Evolutionary conservation across 2,329 filamentous ascomycete species (phyloP), one percentile per base, ranked within the genome.

Genomic region (Aspergillus sp.): DNA sequence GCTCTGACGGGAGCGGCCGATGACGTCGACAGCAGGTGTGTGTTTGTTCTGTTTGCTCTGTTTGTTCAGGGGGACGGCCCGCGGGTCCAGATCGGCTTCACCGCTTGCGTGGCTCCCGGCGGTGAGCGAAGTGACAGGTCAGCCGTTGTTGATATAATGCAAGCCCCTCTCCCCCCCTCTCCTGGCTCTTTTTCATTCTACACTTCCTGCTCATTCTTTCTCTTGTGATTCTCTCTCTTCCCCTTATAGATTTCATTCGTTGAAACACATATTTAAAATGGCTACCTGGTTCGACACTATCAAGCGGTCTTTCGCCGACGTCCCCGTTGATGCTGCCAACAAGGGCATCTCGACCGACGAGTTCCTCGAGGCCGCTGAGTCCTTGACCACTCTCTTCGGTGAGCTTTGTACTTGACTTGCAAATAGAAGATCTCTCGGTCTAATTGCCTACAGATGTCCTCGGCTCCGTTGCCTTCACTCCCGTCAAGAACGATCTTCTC

Each of bases 281-380:
- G 71, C 76, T 70, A 96, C 92, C 70, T 92, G 93, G 82, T 89
- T 98, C 79, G 87, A 96, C 75, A 90, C 88, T 69, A 84, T 96
- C 78, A 90, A 90, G 82, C 85, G 84, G 75, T 94, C 90, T 70
- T 99, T 96, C 81, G 83, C 84, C 65, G 86, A 94, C 69, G 94
- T 98, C 56, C 88, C 90, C 14, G 78, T 96, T 69, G 86, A 92
- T 70, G 82, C 84, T 63, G 83, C 84, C 67, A 89, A 90, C 78
- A 89, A 92, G 80, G 90, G 87, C 62, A 87, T 98, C 71, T 80
- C 86, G 56, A 98, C 95, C 51, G 85, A 85, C 59, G 87, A 96
- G 75, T 99, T 98, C 79, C 89, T 98, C 65, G 90, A 96, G 66
- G 95, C 95, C 59, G 86, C 92, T 55, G 92, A 97, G 84, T 88